Percentiles rank a stretch among this genome's conserved stretches.
These are phyloP conservation scores for Coemansia sp. DNA, from an alignment of 192 early-diverging fungal genomes.

Conservation along the genomic window DNA sequence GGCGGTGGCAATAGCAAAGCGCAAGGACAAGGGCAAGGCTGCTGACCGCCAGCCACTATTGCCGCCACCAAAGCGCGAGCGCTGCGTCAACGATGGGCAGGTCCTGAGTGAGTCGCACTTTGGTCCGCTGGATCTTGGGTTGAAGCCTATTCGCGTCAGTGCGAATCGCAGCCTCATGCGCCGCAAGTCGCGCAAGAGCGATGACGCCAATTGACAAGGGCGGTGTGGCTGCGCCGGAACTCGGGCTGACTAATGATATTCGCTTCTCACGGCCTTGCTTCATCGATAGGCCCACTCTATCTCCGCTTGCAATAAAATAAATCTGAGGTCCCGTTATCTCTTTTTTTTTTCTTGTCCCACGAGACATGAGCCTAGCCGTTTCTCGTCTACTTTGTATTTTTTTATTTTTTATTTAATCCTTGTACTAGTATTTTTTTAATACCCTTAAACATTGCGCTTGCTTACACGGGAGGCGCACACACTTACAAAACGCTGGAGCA, in stretches of 20 bases:
- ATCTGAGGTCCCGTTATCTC: neutral
- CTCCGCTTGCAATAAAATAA: neutral
- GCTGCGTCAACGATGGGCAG: neutral
- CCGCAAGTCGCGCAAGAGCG: slow-evolving; percentile 16
- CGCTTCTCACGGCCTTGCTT: neutral
- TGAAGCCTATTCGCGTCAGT: slow-evolving; percentile 53
- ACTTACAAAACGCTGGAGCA: neutral
- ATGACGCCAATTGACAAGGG: slow-evolving; percentile 1
- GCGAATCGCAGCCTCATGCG: slow-evolving; percentile 48
- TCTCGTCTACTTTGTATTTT: neutral
- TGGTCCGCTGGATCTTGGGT: slow-evolving; percentile 50
- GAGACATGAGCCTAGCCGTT: neutral
- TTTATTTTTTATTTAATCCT: neutral
- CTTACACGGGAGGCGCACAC: neutral
- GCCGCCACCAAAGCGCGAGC: neutral
- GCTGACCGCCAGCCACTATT: slow-evolving; percentile 17
- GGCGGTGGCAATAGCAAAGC: slow-evolving; percentile 1
- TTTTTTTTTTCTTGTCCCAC: slow-evolving; percentile 1
- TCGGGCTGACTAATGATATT: slow-evolving; percentile 5
- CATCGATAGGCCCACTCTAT: neutral
- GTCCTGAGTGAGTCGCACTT: slow-evolving; percentile 47
- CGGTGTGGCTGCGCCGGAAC: neutral
- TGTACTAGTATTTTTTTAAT: slow-evolving; percentile 12
- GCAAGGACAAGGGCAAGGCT: slow-evolving; percentile 40
- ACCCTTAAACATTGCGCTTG: neutral